A percentile compares a stretch with the other conserved stretches of the same genome.
Conservation (phyloP, 2,329 filamentous ascomycete genomes). For the Fusarium mundagurra region DNA sequence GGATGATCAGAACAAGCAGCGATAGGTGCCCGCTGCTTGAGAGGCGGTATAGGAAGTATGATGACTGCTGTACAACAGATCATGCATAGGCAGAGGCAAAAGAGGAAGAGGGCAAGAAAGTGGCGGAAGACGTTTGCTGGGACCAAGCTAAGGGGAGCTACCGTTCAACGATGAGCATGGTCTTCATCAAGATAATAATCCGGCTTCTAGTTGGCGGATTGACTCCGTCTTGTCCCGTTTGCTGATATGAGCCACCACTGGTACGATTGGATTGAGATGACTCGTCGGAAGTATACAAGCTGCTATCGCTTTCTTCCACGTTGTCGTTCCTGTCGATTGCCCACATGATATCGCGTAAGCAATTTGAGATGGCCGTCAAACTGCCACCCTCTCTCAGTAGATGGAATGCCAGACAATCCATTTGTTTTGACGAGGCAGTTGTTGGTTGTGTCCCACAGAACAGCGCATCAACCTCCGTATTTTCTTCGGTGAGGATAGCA, state of each 20-base stretch:
- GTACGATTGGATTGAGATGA: too few species aligned
- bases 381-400: neutral
- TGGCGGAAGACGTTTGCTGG: neutral
- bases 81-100: neutral
- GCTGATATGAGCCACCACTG: neutral
- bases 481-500: neutral
- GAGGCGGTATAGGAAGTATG: neutral
- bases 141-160: neutral
- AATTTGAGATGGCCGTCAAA: neutral
- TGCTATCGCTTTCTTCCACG: neutral
- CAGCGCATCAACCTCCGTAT: neutral
- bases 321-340: neutral
- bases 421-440: neutral
- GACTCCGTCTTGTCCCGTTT: neutral
- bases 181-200: neutral
- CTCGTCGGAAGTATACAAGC: neutral
- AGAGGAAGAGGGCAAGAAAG: neutral
- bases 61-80: neutral
- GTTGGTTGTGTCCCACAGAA: neutral
- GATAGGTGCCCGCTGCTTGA: neutral
- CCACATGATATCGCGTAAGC: neutral
- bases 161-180: neutral
- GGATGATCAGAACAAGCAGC: neutral
- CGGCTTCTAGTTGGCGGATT: neutral
- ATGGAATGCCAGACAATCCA: neutral